Evolutionary conservation across 2,329 filamentous ascomycete species (phyloP).

Genomic region (Pseudogymnoascus verrucosus): DNA sequence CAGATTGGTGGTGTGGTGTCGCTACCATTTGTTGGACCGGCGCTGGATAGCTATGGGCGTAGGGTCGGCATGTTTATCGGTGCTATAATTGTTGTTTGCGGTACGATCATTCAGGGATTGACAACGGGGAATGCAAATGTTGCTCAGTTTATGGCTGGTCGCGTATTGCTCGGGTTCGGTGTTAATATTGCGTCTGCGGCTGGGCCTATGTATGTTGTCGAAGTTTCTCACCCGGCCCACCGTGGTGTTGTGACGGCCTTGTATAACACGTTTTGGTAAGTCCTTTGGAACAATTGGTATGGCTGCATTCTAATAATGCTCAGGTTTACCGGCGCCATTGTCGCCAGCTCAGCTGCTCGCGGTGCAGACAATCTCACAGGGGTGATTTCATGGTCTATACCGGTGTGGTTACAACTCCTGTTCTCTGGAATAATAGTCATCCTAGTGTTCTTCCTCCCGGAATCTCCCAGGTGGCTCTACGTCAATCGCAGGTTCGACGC

Average conservation of each 20-base stretch:
- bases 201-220: slow-evolving; percentile 40
- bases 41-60: slow-evolving; percentile 40
- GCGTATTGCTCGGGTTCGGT: slow-evolving; percentile 54
- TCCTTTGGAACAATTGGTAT: neutral
- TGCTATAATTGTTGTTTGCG: slow-evolving; percentile 36
- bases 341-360: slow-evolving; percentile 46
- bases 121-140: slow-evolving; percentile 25
- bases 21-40: slow-evolving; percentile 39
- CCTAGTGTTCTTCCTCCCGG: slow-evolving; percentile 37
- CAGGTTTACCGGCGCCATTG: slow-evolving; percentile 45
- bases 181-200: slow-evolving; percentile 39
- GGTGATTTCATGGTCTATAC: slow-evolving; percentile 38
- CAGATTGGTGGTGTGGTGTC: slow-evolving; percentile 42
- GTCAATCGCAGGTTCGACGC: slow-evolving; percentile 32
- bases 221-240: slow-evolving; percentile 39
- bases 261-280: slow-evolving; percentile 25
- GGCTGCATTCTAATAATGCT: slow-evolving; percentile 24
- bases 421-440: slow-evolving; percentile 42
- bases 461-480: slow-evolving; percentile 38
- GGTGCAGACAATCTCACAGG: slow-evolving; percentile 37
- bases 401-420: slow-evolving; percentile 44
- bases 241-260: slow-evolving; percentile 34
- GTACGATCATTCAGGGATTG: slow-evolving; percentile 37
- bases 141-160: slow-evolving; percentile 44
- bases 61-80: slow-evolving; percentile 40